Conservation (phyloP, 352 stramenopile genomes). For the Pythium apleroticum region DNA sequence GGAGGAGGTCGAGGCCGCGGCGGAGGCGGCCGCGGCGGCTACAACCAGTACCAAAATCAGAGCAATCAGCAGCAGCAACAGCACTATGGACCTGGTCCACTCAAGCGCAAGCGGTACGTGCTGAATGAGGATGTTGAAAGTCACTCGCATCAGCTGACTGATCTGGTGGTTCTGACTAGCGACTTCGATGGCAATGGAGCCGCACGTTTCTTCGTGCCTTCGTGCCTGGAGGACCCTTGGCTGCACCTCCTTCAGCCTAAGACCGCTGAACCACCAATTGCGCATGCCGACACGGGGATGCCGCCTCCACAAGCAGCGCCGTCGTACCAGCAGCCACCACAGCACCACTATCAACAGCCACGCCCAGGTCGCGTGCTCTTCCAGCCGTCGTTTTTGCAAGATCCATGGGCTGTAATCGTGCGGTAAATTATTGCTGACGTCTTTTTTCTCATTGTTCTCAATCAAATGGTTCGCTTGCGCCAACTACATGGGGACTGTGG, state of each 20-base stretch:
- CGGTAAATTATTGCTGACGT: not conserved
- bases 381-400: constrained; percentile 63
- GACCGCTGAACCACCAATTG: not conserved
- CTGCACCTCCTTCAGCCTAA: constrained; percentile 30
- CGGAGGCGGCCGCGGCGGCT: constrained; percentile 11
- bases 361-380: constrained; percentile 59
- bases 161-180: not conserved
- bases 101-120: constrained; percentile 51
- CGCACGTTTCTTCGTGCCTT: constrained; percentile 62
- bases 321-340: not conserved
- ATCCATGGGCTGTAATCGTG: constrained; percentile 49
- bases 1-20: constrained; percentile 21
- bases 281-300: constrained; percentile 5
- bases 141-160: not conserved
- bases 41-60: constrained; percentile 11
- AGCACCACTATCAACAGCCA: constrained; percentile 16
- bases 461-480: constrained; percentile 11
- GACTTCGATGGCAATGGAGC: constrained; percentile 40
- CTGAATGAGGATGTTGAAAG: not conserved
- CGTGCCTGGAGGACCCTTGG: constrained; percentile 72
- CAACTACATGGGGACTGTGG: not conserved
- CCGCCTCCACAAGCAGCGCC: not conserved
- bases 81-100: constrained; percentile 15
- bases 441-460: constrained; percentile 16
- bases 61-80: constrained; percentile 8